Conservation (phyloP, 176 grass and related monocot species). For the Puccinellia tenuiflora region DNA sequence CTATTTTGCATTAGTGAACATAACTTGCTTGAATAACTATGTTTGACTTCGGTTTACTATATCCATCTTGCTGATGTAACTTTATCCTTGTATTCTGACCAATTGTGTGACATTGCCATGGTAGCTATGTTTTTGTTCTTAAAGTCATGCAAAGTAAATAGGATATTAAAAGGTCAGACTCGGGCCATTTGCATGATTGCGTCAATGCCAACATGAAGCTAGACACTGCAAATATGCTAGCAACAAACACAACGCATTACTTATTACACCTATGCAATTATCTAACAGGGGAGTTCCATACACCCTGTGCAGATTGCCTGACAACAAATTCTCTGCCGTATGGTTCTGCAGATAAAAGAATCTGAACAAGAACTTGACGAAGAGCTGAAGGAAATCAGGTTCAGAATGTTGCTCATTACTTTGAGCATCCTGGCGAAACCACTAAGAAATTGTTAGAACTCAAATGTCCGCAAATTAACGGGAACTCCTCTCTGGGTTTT, state of each 20-base stretch:
- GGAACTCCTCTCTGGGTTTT: not conserved
- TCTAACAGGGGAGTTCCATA: not conserved
- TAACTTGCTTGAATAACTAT: not conserved
- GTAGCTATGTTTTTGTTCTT: not conserved
- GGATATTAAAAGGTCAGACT: not conserved
- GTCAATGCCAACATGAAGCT: not conserved
- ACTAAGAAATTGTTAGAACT: not conserved
- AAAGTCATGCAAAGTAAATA: not conserved
- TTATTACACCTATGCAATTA: not conserved
- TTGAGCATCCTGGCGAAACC: not conserved
- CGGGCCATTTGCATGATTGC: not conserved
- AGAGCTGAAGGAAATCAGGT: slow-evolving; percentile 75
- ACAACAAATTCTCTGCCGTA: not conserved
- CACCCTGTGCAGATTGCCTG: slow-evolving; percentile 15
- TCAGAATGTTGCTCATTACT: not conserved
- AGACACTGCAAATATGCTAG: not conserved
- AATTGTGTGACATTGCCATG: not conserved
- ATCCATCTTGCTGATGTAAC: slow-evolving; percentile 1
- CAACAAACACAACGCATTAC: not conserved
- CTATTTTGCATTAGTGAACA: not conserved
- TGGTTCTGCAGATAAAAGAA: slow-evolving; percentile 63
- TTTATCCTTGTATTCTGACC: not conserved
- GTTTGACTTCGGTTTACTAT: not conserved
- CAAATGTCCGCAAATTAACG: not conserved
- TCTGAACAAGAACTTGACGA: slow-evolving; percentile 71